A percentile compares a stretch with the other conserved stretches of the same genome.
Evolutionary conservation across 768 basidiomycete species (phyloP).

Genomic region (Clitopilus hobsonii): DNA sequence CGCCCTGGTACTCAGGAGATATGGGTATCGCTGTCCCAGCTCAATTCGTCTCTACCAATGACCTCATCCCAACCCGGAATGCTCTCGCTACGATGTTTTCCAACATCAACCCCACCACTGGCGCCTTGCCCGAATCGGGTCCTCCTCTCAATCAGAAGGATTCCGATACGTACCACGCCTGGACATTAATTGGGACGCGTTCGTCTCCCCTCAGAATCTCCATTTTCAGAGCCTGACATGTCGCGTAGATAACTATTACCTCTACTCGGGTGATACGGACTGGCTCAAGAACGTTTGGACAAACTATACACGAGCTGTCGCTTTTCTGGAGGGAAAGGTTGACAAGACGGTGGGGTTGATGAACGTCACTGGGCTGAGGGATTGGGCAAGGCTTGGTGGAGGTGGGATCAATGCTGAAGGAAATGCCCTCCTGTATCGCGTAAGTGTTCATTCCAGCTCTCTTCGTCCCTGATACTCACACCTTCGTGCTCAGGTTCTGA

Average conservation of each 20-base stretch:
- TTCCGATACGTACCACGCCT: conserved; percentile 53
- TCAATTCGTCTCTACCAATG: conserved; percentile 58
- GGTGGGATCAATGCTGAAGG: conserved; percentile 55
- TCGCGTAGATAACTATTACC: conserved; percentile 45
- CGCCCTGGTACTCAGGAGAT: conserved; percentile 31
- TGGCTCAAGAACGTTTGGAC: conserved; percentile 50
- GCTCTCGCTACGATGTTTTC: conserved; percentile 57
- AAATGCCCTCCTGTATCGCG: conserved; percentile 50
- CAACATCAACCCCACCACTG: conserved; percentile 44
- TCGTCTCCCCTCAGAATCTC: conserved; percentile 9
- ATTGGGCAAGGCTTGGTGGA: conserved; percentile 54
- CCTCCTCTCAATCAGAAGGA: conserved; percentile 36
- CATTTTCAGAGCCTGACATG: background rate
- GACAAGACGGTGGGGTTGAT: conserved; percentile 40
- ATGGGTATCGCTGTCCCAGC: conserved; percentile 62
- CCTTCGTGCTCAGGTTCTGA: conserved; percentile 34
- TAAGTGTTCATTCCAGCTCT: conserved; percentile 6
- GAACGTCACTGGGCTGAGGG: conserved; percentile 50
- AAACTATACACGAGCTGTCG: conserved; percentile 54
- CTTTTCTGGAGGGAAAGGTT: conserved; percentile 49
- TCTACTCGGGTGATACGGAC: conserved; percentile 47
- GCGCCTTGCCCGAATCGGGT: conserved; percentile 52
- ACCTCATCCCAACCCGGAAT: conserved; percentile 50
- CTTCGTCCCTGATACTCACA: background rate
- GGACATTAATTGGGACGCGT: conserved; percentile 58